Evolutionary conservation across 106 monocot genomes (phyloP).

Genomic region (Dioscorea alata): DNA sequence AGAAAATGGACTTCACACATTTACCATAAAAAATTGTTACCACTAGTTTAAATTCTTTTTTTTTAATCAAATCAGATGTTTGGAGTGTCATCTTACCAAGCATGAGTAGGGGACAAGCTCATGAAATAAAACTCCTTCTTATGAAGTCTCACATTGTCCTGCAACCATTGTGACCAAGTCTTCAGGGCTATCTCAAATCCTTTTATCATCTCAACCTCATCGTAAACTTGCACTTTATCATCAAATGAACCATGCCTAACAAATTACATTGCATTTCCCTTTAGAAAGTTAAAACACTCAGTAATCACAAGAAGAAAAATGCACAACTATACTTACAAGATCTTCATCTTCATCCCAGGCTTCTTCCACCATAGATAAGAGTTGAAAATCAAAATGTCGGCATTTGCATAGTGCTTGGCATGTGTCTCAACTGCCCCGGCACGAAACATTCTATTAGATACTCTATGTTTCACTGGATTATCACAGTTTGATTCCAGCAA

Average conservation of each 20-base stretch:
- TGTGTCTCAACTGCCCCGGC: slow-evolving; percentile 35
- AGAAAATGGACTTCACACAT: too few species aligned
- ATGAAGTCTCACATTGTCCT: slow-evolving; percentile 16
- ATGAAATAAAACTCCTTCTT: slow-evolving; percentile 45
- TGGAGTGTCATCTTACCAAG: slow-evolving; percentile 28
- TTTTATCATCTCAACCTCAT: slow-evolving; percentile 37
- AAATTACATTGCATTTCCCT: background rate
- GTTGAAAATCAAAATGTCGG: slow-evolving; percentile 58
- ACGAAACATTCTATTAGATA: slow-evolving; percentile 30
- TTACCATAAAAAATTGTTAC: slow-evolving; percentile 8
- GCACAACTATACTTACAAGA: slow-evolving; percentile 34
- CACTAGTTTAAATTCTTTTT: too few species aligned
- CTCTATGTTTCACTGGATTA: slow-evolving; percentile 38
- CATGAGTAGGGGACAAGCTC: slow-evolving; percentile 54
- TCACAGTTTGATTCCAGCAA: slow-evolving; percentile 61
- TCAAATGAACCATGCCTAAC: slow-evolving; percentile 38
- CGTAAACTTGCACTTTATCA: slow-evolving; percentile 14
- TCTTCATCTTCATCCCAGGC: slow-evolving; percentile 49
- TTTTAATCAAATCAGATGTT: too few species aligned
- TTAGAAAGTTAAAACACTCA: too few species aligned
- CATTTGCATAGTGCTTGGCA: slow-evolving; percentile 40
- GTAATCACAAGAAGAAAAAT: background rate
- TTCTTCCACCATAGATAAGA: slow-evolving; percentile 70
- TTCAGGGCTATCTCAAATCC: slow-evolving; percentile 24
- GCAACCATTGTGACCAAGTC: slow-evolving; percentile 27